Evolutionary conservation across 164 flowering plant species (phyloP).

Genomic region (Tetracentron sinense): DNA sequence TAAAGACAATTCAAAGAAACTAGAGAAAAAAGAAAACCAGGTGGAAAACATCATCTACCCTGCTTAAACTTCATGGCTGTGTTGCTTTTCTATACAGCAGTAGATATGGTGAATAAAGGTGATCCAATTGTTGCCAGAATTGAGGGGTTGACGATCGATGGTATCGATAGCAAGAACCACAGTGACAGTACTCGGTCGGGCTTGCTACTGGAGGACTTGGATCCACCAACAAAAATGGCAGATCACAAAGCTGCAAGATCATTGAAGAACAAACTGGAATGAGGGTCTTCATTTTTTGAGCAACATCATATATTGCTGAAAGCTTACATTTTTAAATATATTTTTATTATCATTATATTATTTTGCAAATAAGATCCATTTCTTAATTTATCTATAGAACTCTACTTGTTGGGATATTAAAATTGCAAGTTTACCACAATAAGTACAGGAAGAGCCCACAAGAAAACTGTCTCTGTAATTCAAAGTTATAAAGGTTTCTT

Average conservation of each 20-base stretch:
- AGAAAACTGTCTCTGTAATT: too few species aligned
- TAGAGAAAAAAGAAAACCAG: neutral
- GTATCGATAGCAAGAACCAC: too few species aligned
- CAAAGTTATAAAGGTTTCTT: too few species aligned
- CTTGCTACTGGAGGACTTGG: constrained; percentile 18
- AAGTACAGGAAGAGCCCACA: neutral
- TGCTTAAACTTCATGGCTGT: constrained; percentile 7
- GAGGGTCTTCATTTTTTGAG: neutral
- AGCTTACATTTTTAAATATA: too few species aligned
- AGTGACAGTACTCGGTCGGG: constrained; percentile 18
- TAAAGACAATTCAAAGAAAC: neutral
- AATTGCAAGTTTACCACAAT: neutral
- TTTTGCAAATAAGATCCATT: neutral
- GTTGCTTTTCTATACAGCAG: constrained; percentile 21
- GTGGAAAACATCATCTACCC: too few species aligned
- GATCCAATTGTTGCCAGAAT: constrained; percentile 22
- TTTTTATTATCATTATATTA: too few species aligned
- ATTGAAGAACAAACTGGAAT: constrained; percentile 1
- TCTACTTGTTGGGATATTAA: neutral
- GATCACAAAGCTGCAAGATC: constrained; percentile 12
- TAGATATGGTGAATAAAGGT: constrained; percentile 21
- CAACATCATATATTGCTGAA: neutral
- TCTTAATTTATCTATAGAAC: neutral
- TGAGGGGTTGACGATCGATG: constrained; percentile 18
- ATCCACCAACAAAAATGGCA: constrained; percentile 8